These are phyloP conservation scores for Raphanus sativus DNA, from an alignment of 345 rosid species.

Conservation along the genomic window DNA sequence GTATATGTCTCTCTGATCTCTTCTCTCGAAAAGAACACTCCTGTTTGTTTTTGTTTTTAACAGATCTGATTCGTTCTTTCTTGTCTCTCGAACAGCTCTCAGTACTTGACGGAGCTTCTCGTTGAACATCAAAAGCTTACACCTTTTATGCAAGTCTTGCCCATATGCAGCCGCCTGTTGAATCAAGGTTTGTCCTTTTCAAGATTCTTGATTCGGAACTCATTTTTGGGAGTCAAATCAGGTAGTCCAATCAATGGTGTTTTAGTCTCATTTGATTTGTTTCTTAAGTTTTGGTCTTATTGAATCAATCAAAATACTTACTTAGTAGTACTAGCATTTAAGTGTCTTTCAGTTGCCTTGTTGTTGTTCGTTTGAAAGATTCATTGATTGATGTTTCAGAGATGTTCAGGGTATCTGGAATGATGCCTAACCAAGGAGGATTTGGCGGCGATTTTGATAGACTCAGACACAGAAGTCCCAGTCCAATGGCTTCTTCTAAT, in stretches of 20 bases:
- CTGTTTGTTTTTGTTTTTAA: neutral
- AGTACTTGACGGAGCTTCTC: no score
- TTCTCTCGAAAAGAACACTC: neutral
- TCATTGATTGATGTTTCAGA: conserved; percentile 49
- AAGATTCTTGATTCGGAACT: no score
- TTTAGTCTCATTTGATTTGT: neutral
- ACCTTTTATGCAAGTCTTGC: no score
- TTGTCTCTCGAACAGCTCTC: neutral
- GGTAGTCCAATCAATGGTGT: neutral
- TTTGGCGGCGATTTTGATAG: conserved; percentile 87
- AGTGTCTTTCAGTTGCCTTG: neutral
- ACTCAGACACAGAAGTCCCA: conserved; percentile 92
- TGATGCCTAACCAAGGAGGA: conserved; percentile 93
- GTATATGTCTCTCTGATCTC: conserved; percentile 42
- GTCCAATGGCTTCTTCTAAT: conserved; percentile 97
- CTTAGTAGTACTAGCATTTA: neutral
- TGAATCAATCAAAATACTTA: no score
- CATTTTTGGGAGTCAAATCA: no score
- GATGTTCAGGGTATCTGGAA: conserved; percentile 88
- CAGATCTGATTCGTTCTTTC: conserved; percentile 15
- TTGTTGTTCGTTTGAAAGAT: conserved; percentile 1
- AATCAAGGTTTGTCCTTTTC: no score
- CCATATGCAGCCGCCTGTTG: no score
- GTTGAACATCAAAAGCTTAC: no score
- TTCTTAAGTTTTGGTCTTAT: neutral